Conservation (phyloP, 2,329 filamentous ascomycete species). For the Herpotrichia juniperi region DNA sequence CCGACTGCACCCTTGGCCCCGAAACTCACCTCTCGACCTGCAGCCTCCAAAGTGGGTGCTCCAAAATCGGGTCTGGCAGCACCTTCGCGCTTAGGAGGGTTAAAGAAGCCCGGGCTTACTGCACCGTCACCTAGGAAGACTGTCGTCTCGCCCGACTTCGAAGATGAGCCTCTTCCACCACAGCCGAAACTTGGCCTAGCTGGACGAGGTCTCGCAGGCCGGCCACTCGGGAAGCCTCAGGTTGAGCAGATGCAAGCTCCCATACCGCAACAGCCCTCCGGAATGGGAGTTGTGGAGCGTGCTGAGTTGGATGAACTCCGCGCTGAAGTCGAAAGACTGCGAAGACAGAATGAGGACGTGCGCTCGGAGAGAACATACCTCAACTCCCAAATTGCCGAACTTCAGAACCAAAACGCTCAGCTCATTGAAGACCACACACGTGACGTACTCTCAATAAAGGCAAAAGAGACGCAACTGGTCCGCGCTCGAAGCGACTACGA, state of each 20-base stretch:
- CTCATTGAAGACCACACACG: conserved; percentile 97
- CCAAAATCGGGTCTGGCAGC: conserved; percentile 47
- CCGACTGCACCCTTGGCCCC: conserved; percentile 63
- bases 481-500: conserved; percentile 89
- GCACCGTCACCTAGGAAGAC: conserved; percentile 46
- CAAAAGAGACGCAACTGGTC: conserved; percentile 96
- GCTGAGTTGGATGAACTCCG: conserved; percentile 93
- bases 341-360: conserved; percentile 77
- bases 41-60: conserved; percentile 46
- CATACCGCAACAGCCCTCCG: conserved; percentile 60
- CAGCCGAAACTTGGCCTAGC: conserved; percentile 69
- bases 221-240: conserved; percentile 85
- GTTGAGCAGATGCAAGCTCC: conserved; percentile 64
- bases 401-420: conserved; percentile 96
- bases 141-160: conserved; percentile 56
- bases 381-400: conserved; percentile 85
- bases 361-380: conserved; percentile 82
- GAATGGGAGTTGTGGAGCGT: conserved; percentile 78
- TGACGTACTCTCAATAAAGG: conserved; percentile 94
- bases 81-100: conserved; percentile 46
- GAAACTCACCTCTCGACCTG: conserved; percentile 62
- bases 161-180: conserved; percentile 50
- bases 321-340: conserved; percentile 78
- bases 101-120: conserved; percentile 51
- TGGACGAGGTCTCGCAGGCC: conserved; percentile 79